Base-by-base conservation (phyloP, 176 grass and related monocot genomes). In the Oropetium thomaeum region DNA sequence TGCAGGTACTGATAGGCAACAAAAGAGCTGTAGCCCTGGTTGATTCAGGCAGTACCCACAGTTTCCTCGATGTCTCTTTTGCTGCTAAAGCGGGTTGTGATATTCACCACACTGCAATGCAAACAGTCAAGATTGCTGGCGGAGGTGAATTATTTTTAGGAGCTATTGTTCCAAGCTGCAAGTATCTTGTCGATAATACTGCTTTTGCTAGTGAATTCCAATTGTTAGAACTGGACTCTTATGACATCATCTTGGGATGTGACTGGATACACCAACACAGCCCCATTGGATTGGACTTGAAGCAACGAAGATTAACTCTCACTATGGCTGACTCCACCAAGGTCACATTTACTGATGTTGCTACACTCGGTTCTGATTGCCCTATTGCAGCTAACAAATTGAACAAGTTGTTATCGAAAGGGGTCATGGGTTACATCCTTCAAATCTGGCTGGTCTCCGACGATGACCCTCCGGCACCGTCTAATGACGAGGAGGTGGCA, bases 1-100 rank as follows among this genome's bases (percentile, higher is more conserved):
- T 54, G 6, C n/a, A 3, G 0, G 1, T 54, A 0, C 3, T 9
- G 1, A 5, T 54, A 0, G 5, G 5, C 9, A 16, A 8, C 0
- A 25, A 54, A 54, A 23, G 51, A 10, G 51, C 7, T 25, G n/a
- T 54, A 0, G 51, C 20, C 0, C 2, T 54, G 5, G 51, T 54
- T 1, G 51, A 54, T n/a, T 25, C n/a, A 25, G 51, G 51, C 1
- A 54, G 51, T 54, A 54, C 51, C 0, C 51, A 54, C 3, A 54
- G n/a, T 8, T 54, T 54, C 7, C 2, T 54, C 1, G 20, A 54
- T 25, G 51, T 3, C 6, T 2, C 51, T 1, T 54, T 57, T 57
- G 53, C 53, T 0, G 0, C 0, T 0, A 57, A 57, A 2, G n/a
- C 53, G 1, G 9, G 5, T 1, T 57, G 53, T 27, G 0, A 1